phyloP scores from a whole-genome alignment of 2,329 filamentous ascomycete species.

The Knufia fluminis region DNA sequence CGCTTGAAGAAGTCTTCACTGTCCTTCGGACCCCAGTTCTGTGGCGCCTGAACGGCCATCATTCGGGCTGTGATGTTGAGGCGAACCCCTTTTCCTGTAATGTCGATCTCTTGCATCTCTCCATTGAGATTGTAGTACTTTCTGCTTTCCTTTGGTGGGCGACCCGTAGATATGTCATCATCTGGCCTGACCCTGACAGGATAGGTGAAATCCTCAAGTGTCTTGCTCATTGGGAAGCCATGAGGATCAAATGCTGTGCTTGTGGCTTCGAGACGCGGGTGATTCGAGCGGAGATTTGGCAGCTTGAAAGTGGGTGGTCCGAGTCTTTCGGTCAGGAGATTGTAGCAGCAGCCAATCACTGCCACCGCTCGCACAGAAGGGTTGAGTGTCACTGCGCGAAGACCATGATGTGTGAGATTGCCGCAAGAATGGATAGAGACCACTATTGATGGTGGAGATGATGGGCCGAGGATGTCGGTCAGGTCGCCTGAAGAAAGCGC shows the following conservation, averaged over 20 bases:
- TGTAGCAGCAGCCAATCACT: constrained; percentile 97
- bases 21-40: constrained; percentile 77
- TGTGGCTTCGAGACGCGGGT: constrained; percentile 58
- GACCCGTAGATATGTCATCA: background rate
- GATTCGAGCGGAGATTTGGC: constrained; percentile 64
- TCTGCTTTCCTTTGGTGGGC: background rate
- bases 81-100: constrained; percentile 50
- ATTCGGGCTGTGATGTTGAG: constrained; percentile 94
- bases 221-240: constrained; percentile 84
- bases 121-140: constrained; percentile 4
- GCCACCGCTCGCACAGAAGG: constrained; percentile 79
- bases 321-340: constrained; percentile 82
- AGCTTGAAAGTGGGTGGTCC: constrained; percentile 81
- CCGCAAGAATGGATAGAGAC: constrained; percentile 96
- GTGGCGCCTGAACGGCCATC: constrained; percentile 94
- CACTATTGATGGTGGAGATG: constrained; percentile 50
- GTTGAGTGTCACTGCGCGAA: constrained; percentile 77
- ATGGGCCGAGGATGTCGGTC: constrained; percentile 28
- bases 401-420: constrained; percentile 90
- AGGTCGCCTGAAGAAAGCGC: constrained; percentile 36
- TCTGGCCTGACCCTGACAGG: background rate
- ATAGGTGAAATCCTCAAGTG: constrained; percentile 50
- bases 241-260: constrained; percentile 71
- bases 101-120: background rate
- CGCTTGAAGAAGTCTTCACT: constrained; percentile 83